Percentiles rank a stretch among this genome's conserved stretches.
phyloP scores from a whole-genome alignment of 441 rosid genomes.

The Populus trichocarpa region DNA sequence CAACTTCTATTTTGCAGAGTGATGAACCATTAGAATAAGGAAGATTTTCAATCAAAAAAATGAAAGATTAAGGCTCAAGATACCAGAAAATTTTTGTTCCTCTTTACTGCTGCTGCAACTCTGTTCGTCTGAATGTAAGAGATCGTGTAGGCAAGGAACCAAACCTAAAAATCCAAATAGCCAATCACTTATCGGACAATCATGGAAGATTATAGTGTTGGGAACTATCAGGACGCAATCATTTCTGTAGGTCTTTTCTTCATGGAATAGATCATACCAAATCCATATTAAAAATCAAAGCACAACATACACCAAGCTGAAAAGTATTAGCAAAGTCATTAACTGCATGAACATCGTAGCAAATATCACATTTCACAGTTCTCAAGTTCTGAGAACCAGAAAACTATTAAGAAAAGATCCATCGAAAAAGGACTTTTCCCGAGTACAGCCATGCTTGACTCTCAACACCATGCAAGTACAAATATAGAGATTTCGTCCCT shows the following conservation, averaged over 20 bases:
- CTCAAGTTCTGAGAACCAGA: neutral
- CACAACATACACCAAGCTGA: neutral
- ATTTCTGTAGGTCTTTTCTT: neutral
- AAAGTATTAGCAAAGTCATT: neutral
- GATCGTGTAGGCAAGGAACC: constrained; percentile 52
- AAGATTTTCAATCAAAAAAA: neutral
- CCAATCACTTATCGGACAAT: neutral
- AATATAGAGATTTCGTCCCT: neutral
- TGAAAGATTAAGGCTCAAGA: constrained; percentile 2
- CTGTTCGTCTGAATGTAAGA: constrained; percentile 36
- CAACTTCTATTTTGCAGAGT: neutral
- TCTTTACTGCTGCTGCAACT: constrained; percentile 32
- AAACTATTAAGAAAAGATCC: neutral
- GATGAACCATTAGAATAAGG: neutral
- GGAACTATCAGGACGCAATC: neutral
- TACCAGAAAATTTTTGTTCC: constrained; percentile 43
- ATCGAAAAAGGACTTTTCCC: neutral
- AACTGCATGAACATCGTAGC: neutral
- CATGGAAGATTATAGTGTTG: neutral
- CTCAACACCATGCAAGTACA: neutral
- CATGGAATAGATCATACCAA: neutral
- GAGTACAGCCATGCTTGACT: neutral
- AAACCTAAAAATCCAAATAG: constrained; percentile 31
- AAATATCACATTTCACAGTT: neutral
- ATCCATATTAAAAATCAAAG: neutral